Evolutionary conservation across 1,139 yeast species (phyloP), one percentile per base, ranked within the genome.

Genomic region (Suhomyces bolitotheri): DNA sequence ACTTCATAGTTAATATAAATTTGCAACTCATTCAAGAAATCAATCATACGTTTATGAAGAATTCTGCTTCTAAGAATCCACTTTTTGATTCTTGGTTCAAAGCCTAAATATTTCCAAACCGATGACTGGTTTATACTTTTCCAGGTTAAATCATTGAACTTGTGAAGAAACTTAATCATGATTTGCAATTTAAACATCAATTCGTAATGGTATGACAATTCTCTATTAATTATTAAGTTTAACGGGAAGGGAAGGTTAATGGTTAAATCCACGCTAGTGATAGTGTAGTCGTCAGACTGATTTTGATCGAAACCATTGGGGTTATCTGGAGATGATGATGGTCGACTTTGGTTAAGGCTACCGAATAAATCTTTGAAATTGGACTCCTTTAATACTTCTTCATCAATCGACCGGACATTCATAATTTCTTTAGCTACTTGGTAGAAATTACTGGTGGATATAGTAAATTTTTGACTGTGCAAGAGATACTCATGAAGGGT

Each of bases 201-300:
- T 56, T 90, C 96, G 52, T 84, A 89, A 42, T 94, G 89, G 32
- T 81, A 73, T 22, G 88, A 69, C 20, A 83, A 78, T 27, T 87
- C 82, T 41, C 82, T 76, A 16, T 85, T 79, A 3, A 89, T 62
- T 1, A 92, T 69, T 25, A 90, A 66, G 45, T 89, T 88, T 31
- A 89, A 61, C 0, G 99, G 99, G 53, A 88, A 94, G 5, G 97
- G 96, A 14, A 90, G 66, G 17, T 73, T 66, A 22, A 87, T 57
- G 35, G 86, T 85, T 27, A 89, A 65, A 46, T 81, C 84, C 10
- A 89, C 51, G 23, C 68, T 64, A 2, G 64, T 44, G 4, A 69
- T 59, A 2, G 71, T 51, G 29, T 59, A 56, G 14, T 59, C 60
- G 40, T 66, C 70, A 6, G 56, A 56, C 27, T 77, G 77, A 49